Percentiles rank a stretch among this genome's conserved stretches.
Evolutionary conservation across 2,329 filamentous ascomycete genomes (phyloP).

Genomic region (Knufia petricola): DNA sequence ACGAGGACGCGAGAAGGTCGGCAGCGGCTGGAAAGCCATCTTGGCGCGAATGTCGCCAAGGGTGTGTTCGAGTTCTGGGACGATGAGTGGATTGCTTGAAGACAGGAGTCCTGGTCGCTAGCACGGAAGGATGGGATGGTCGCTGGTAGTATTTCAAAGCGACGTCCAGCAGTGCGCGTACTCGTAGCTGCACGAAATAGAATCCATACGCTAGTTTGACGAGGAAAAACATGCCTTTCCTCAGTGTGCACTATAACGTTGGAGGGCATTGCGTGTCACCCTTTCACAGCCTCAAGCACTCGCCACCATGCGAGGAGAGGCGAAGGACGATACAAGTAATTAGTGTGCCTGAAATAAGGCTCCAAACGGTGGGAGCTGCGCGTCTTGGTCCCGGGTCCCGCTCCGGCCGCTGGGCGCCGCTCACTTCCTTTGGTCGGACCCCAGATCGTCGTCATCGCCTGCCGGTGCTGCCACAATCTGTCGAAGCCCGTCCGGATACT

Average conservation of each 20-base stretch:
- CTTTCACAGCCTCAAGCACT: background rate
- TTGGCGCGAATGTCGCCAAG: slow-evolving; percentile 11
- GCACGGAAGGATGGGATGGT: too few relatives aligned
- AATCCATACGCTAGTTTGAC: too few relatives aligned
- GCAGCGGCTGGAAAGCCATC: slow-evolving; percentile 8
- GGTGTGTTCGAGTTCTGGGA: slow-evolving; percentile 21
- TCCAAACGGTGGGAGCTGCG: background rate
- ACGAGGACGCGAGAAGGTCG: slow-evolving; percentile 15
- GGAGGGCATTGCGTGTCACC: background rate
- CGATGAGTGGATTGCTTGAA: slow-evolving; percentile 17
- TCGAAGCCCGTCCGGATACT: background rate
- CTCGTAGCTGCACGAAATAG: too few relatives aligned
- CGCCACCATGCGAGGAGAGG: background rate
- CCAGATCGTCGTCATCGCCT: slow-evolving; percentile 4
- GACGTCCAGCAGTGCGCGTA: too few relatives aligned
- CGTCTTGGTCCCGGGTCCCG: too few relatives aligned
- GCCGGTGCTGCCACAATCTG: too few relatives aligned
- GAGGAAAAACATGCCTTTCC: too few relatives aligned
- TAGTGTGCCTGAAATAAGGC: background rate
- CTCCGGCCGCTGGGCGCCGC: slow-evolving; percentile 2
- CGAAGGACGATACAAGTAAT: too few relatives aligned
- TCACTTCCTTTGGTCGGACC: background rate
- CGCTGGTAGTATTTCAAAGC: too few relatives aligned
- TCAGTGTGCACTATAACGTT: too few relatives aligned
- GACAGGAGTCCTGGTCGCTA: too few relatives aligned